Evolutionary conservation across 306 rosid genomes (phyloP).

Genomic region (Neltuma alba): DNA sequence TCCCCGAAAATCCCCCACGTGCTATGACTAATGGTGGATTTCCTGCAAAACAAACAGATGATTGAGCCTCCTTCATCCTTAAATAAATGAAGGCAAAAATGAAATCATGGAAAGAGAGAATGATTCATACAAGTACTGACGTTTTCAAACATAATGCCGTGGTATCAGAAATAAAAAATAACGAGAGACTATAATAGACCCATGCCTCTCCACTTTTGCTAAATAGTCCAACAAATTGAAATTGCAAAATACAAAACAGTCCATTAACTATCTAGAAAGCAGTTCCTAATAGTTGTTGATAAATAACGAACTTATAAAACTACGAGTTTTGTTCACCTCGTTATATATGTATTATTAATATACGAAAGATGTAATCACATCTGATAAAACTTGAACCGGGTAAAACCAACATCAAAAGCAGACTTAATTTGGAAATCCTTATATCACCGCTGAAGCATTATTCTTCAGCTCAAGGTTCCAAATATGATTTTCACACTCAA

Average conservation of each 20-base stretch:
- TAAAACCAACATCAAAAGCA: constrained; percentile 10
- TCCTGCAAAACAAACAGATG: constrained; percentile 52
- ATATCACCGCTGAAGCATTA: neutral
- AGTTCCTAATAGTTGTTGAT: neutral
- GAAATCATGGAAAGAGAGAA: neutral
- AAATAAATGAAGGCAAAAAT: neutral
- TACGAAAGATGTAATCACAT: constrained; percentile 7
- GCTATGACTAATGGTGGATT: constrained; percentile 76
- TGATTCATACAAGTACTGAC: neutral
- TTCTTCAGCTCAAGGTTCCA: neutral
- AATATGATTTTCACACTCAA: neutral
- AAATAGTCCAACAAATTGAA: neutral
- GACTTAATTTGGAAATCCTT: neutral
- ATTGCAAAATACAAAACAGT: neutral
- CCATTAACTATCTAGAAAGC: constrained; percentile 6
- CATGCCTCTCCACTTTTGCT: constrained; percentile 8
- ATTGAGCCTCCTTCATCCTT: constrained; percentile 19
- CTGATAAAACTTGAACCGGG: neutral
- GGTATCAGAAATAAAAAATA: neutral
- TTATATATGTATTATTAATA: neutral
- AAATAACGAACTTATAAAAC: neutral
- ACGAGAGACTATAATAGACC: neutral
- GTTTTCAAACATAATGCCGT: neutral
- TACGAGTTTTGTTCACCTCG: neutral
- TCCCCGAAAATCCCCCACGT: constrained; percentile 87